Conservation (phyloP, 306 rosid genomes). For the Trichosanthes cucumerina region DNA sequence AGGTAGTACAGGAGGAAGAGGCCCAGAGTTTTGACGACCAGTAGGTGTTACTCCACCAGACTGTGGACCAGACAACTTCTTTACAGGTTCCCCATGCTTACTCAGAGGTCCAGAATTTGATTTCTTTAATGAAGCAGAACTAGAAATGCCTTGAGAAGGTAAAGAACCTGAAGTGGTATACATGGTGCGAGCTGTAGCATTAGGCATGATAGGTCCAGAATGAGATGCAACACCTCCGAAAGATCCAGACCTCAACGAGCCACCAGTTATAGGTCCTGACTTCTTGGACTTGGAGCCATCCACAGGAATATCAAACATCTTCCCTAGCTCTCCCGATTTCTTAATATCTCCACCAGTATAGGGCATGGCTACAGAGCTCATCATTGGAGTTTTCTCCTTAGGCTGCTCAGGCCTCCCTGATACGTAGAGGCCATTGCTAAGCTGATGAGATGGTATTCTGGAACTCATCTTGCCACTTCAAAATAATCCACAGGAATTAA, state of each 20-base stretch:
- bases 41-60: conserved; percentile 75
- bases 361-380: conserved; percentile 94
- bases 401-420: conserved; percentile 99
- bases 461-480: conserved; percentile 73
- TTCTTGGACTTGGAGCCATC: conserved; percentile 91
- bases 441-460: conserved; percentile 97
- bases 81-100: conserved; percentile 92
- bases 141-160: conserved; percentile 54
- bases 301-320: conserved; percentile 90
- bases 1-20: conserved; percentile 86
- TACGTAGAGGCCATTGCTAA: conserved; percentile 94
- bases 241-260: conserved; percentile 85
- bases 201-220: conserved; percentile 81
- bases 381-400: conserved; percentile 84
- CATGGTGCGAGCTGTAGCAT: conserved; percentile 54
- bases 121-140: conserved; percentile 72
- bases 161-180: conserved; percentile 67
- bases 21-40: conserved; percentile 91
- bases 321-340: conserved; percentile 87
- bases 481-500: conserved; percentile 12
- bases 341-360: conserved; percentile 97
- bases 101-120: conserved; percentile 92
- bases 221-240: conserved; percentile 92
- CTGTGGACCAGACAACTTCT: conserved; percentile 97
- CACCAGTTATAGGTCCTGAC: conserved; percentile 68